These are phyloP conservation scores for Cordyceps cateniannulata DNA, from an alignment of 2,329 filamentous ascomycete species.

Conservation along the genomic window DNA sequence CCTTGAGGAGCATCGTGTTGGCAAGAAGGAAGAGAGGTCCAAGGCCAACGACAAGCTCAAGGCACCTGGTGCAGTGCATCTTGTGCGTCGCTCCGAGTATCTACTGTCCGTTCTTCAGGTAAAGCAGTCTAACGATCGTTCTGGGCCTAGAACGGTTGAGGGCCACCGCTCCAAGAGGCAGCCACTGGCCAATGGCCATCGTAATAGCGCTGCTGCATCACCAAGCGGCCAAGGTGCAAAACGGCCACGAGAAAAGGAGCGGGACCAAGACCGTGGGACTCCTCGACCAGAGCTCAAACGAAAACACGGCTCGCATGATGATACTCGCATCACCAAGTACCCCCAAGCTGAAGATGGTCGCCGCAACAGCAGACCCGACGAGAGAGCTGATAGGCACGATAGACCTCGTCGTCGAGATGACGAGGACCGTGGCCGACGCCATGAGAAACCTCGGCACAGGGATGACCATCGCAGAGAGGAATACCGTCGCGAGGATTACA, in stretches of 20 bases:
- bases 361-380: conserved; percentile 29
- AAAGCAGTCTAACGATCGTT: conserved; percentile 70
- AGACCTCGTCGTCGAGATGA: conserved; percentile 25
- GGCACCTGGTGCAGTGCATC: conserved; percentile 92
- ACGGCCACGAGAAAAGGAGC: conserved; percentile 42
- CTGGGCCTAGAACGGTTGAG: conserved; percentile 73
- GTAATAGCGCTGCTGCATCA: conserved; percentile 62
- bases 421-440: conserved; percentile 17
- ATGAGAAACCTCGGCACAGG: conserved; percentile 20
- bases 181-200: conserved; percentile 50
- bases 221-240: conserved; percentile 50
- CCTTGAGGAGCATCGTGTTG: conserved; percentile 94
- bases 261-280: conserved; percentile 45
- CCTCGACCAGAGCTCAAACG: conserved; percentile 52
- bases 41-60: conserved; percentile 74
- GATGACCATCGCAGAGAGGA: conserved; percentile 18
- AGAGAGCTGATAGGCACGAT: conserved; percentile 31
- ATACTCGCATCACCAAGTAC: conserved; percentile 36
- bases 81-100: conserved; percentile 92
- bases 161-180: conserved; percentile 90
- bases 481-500: conserved; percentile 18
- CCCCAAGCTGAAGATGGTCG: conserved; percentile 35
- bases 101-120: conserved; percentile 88
- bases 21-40: conserved; percentile 88
- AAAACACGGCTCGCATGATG: conserved; percentile 49